Evolutionary conservation across 2,329 filamentous ascomycete genomes (phyloP).

Genomic region (Harringtonia lauricola): DNA sequence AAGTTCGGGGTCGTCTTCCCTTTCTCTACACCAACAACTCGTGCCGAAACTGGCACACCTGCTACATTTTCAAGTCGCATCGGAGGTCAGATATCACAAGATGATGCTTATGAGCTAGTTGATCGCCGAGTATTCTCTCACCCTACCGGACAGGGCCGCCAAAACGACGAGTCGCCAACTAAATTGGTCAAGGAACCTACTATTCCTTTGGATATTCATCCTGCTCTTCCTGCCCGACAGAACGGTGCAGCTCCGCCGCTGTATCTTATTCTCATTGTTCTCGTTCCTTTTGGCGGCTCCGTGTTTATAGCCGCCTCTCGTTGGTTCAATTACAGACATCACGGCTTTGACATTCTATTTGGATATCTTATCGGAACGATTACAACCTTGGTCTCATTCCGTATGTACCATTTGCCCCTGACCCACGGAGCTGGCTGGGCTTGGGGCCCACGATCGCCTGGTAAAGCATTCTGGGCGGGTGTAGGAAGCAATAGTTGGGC

Average conservation of each 20-base stretch:
- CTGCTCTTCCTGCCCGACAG: slow-evolving; percentile 46
- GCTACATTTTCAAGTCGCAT: too few relatives aligned
- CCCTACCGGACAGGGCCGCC: too few relatives aligned
- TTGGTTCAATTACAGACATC: slow-evolving; percentile 81
- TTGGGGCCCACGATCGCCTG: slow-evolving; percentile 66
- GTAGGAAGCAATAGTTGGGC: slow-evolving; percentile 48
- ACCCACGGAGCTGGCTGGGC: slow-evolving; percentile 74
- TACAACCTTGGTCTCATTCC: slow-evolving; percentile 64
- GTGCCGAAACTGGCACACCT: too few relatives aligned
- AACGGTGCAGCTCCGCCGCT: slow-evolving; percentile 75
- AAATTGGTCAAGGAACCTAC: too few relatives aligned
- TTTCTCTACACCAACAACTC: slow-evolving; percentile 23
- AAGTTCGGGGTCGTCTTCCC: slow-evolving; percentile 69
- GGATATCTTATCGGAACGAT: slow-evolving; percentile 70
- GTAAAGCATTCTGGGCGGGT: slow-evolving; percentile 65
- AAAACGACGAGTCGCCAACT: too few relatives aligned
- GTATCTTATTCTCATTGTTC: slow-evolving; percentile 59
- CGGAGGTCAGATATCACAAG: too few relatives aligned
- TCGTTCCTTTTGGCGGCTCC: slow-evolving; percentile 62
- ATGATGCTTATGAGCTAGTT: too few relatives aligned
- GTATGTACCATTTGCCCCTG: slow-evolving; percentile 78
- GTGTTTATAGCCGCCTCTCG: slow-evolving; percentile 78
- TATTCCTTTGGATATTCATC: slow-evolving; percentile 1
- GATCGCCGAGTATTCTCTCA: too few relatives aligned
- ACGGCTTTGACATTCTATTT: slow-evolving; percentile 84